phyloP scores from a whole-genome alignment of 2,329 filamentous ascomycete species.

The Zymoseptoria pseudotritici region DNA sequence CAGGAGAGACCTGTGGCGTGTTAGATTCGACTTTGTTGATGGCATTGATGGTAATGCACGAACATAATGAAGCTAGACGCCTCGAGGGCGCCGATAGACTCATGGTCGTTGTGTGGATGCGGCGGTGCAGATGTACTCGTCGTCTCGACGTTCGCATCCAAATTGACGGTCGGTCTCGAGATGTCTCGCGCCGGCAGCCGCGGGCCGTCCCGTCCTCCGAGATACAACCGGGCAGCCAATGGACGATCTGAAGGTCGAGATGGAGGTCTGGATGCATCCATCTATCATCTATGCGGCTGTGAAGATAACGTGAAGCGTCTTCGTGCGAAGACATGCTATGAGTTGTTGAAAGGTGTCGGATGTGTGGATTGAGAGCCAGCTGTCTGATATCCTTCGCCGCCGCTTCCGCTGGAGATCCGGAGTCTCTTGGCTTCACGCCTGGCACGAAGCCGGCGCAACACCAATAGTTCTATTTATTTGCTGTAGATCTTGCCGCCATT shows the following conservation, averaged over 20 bases:
- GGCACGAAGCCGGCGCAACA: no score
- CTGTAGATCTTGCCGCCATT: no score
- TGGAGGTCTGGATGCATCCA: neutral
- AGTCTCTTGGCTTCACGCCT: no score
- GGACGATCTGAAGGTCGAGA: neutral
- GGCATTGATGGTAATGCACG: conserved; percentile 20
- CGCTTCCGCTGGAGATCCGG: no score
- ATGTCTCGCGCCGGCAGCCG: neutral
- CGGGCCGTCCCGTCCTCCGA: no score
- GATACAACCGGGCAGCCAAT: no score
- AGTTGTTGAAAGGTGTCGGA: neutral
- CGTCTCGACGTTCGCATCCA: neutral
- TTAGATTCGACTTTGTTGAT: neutral
- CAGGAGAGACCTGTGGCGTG: conserved; percentile 13
- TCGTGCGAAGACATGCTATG: neutral
- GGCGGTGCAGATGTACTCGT: neutral
- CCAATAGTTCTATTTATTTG: no score
- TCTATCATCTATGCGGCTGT: neutral
- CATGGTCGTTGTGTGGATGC: conserved; percentile 40
- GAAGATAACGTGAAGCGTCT: neutral
- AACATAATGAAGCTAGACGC: conserved; percentile 56
- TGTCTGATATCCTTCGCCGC: no score
- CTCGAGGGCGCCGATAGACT: conserved; percentile 57
- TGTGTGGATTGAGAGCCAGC: no score
- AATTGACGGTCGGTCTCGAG: neutral